Evolutionary conservation across 371 early-diverging fungal species (phyloP), one percentile per base, ranked within the genome.

Genomic region (Dichotomocladium elegans): DNA sequence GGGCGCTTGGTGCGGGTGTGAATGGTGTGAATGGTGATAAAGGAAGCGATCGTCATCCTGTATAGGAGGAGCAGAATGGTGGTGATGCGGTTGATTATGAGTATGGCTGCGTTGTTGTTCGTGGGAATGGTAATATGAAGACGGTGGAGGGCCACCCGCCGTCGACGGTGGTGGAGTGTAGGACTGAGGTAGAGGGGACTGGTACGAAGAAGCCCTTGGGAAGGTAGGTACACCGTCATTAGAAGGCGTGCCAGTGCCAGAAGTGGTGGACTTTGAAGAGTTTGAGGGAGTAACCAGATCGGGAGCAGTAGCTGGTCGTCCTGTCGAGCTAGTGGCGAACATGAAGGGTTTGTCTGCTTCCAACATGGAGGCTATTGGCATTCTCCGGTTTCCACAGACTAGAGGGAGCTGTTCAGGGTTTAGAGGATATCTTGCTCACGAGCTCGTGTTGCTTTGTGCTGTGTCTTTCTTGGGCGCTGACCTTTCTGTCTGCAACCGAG

Each of bases 281-380:
- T 41, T 22, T 28, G 50, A 5, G 28, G 50, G 19, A 28, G 33
- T 9, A 29, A 27, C 35, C 37, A 54, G 44, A 40, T 51, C 56
- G 41, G 22, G 35, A 12, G 56, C 47, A 27, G 63, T 57, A 41
- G 44, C 58, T 47, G 60, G 57, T 52, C 48, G 68, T 46, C 50
- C 61, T 57, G 59, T 43, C 54, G 59, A 48, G 44, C 35, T 43
- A 21, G 34, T 53, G 10, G 49, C 48, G 51, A 53, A 57, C 43
- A 55, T 55, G 51, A 57, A 64, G 19, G 60, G 58, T 43, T 58
- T 42, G 58, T 57, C 57, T 5, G 63, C 49, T 58, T 63, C 63
- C 26, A 63, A 42, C 63, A 63, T 58, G 44, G 63, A 63, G 27
- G 61, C 61, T 24, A 61, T 51, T 19, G 61, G 61, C 61, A 61